These are phyloP conservation scores for Lanmaoa pseudosensibilis DNA, from an alignment of 768 basidiomycete genomes.

Conservation along the genomic window DNA sequence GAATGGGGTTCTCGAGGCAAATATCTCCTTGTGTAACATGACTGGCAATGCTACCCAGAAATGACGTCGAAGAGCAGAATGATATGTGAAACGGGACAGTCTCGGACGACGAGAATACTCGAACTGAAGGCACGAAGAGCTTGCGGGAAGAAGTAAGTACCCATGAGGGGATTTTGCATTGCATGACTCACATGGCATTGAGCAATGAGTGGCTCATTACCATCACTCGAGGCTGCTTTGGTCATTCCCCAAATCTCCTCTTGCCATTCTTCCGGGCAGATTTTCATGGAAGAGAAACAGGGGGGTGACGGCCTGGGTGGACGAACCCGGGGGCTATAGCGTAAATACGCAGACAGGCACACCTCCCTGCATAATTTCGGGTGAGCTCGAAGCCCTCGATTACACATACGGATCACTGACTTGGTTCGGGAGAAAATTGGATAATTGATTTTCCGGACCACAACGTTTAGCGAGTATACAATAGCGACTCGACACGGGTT, in stretches of 20 bases:
- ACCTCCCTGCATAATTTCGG: slow-evolving; percentile 17
- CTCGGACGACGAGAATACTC: slow-evolving; percentile 56
- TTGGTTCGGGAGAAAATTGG: slow-evolving; percentile 26
- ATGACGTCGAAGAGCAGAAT: slow-evolving; percentile 49
- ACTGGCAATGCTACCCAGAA: slow-evolving; percentile 16
- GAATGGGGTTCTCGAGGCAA: slow-evolving; percentile 34
- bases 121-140: slow-evolving; percentile 62
- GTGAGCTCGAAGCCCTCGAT: slow-evolving; percentile 1
- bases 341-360: slow-evolving; percentile 24
- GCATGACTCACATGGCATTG: slow-evolving; percentile 31
- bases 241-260: slow-evolving; percentile 34
- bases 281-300: slow-evolving; percentile 27
- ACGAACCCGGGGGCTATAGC: slow-evolving; percentile 32
- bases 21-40: slow-evolving; percentile 8
- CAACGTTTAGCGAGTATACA: slow-evolving; percentile 24
- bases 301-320: slow-evolving; percentile 31
- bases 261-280: slow-evolving; percentile 34
- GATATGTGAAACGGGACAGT: slow-evolving; percentile 68
- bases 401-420: slow-evolving; percentile 11
- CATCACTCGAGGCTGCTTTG: slow-evolving; percentile 5
- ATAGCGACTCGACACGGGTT: slow-evolving; percentile 27
- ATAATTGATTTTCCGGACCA: slow-evolving; percentile 20
- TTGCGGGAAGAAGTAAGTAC: slow-evolving; percentile 23
- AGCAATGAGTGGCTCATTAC: slow-evolving; percentile 16
- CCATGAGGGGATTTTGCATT: neutral